Conservation (phyloP, 225 moss, liverwort and hornwort genomes). For the Anthoceros angustus region DNA sequence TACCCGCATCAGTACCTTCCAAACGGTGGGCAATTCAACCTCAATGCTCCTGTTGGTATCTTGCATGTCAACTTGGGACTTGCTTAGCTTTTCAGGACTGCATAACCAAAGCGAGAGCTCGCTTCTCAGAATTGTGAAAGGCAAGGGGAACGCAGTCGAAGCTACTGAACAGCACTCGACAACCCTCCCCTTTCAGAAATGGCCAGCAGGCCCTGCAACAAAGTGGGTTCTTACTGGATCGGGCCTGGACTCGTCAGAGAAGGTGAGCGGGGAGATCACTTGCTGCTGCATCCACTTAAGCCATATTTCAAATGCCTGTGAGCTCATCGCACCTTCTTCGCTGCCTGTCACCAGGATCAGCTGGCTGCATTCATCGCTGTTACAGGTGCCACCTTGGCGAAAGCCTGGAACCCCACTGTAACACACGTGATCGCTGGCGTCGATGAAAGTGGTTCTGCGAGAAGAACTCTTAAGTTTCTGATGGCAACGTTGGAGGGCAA, state of each 20-base stretch:
- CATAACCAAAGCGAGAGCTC: too few species aligned
- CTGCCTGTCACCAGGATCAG: constrained; percentile 12
- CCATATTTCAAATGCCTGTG: too few species aligned
- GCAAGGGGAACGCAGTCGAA: background rate
- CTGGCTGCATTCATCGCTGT: constrained; percentile 18
- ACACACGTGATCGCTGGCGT: constrained; percentile 42
- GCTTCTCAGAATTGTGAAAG: background rate
- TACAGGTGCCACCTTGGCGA: constrained; percentile 26
- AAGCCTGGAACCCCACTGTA: constrained; percentile 26
- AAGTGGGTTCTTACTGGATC: constrained; percentile 43
- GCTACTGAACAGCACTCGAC: background rate
- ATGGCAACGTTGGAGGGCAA: constrained; percentile 31
- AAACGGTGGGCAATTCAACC: background rate
- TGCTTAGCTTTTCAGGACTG: too few species aligned
- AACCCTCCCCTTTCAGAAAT: constrained; percentile 9
- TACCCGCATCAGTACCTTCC: background rate
- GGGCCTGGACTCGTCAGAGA: constrained; percentile 18
- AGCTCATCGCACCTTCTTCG: background rate
- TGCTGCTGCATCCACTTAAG: background rate
- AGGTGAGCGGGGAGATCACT: constrained; percentile 12
- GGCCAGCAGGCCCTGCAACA: constrained; percentile 21
- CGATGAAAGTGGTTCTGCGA: constrained; percentile 27
- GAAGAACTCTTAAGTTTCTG: constrained; percentile 34
- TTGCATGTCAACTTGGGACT: too few species aligned
- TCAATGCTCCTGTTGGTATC: background rate